Conservation (phyloP, 1,284 basidiomycete genomes). For the Rhizoctonia solani region DNA sequence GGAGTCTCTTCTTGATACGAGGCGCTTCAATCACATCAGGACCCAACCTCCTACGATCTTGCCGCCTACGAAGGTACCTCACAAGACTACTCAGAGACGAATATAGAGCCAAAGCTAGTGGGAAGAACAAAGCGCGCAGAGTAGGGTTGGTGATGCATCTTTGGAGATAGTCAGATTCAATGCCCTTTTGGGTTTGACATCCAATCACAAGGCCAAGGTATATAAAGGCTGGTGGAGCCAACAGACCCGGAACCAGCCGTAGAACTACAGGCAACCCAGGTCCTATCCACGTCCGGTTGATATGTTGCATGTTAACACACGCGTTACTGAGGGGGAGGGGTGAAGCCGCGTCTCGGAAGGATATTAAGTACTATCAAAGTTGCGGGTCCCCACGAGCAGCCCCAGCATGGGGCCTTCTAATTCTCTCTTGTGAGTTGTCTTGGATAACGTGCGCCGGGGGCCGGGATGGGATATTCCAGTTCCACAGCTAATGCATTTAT, state of each 20-base stretch:
- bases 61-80: neutral
- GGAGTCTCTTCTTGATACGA: neutral
- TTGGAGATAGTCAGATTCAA: neutral
- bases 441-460: neutral
- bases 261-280: constrained; percentile 15
- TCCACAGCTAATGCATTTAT: neutral
- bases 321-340: no score
- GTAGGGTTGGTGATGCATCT: neutral
- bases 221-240: neutral
- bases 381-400: neutral
- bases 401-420: neutral
- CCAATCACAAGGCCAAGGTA: neutral
- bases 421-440: no score
- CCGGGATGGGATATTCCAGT: neutral
- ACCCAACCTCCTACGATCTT: constrained; percentile 6
- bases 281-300: neutral
- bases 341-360: neutral
- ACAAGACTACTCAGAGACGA: neutral
- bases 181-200: neutral
- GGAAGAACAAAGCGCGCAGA: neutral
- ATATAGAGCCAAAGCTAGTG: neutral
- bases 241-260: neutral
- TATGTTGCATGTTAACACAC: neutral
- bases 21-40: constrained; percentile 19
- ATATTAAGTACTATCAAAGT: neutral